phyloP scores from a whole-genome alignment of 139 green algal species.

The Penium margaritaceum region DNA sequence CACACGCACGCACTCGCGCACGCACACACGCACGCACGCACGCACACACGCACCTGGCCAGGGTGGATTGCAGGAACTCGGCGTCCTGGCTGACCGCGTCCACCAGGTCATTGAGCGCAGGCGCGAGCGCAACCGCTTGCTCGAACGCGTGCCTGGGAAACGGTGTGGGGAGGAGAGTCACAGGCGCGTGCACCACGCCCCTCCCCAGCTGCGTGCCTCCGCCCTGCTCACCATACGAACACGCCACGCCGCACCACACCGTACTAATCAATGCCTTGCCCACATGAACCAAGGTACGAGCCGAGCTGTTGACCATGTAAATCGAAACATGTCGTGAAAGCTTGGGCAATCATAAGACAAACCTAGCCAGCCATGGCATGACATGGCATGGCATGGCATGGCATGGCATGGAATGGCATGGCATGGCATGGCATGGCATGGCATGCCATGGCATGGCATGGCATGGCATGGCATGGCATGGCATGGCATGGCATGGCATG shows the following conservation, averaged over 20 bases:
- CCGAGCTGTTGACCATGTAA: neutral
- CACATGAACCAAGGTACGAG: neutral
- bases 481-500: no score
- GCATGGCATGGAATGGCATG: no score
- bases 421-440: no score
- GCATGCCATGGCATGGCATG: no score
- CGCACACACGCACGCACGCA: no score
- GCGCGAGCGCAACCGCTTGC: constrained; percentile 50
- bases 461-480: no score
- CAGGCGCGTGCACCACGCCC: constrained; percentile 58
- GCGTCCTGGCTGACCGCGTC: constrained; percentile 69
- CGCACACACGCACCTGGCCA: constrained; percentile 55
- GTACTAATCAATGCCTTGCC: neutral
- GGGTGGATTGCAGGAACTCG: constrained; percentile 62
- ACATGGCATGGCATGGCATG: no score
- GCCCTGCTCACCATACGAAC: neutral
- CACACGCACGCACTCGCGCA: no score
- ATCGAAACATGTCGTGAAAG: neutral
- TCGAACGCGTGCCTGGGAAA: constrained; percentile 65
- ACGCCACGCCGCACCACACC: neutral
- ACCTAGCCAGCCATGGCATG: neutral
- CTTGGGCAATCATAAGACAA: neutral
- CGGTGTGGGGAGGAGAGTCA: constrained; percentile 72
- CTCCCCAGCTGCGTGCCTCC: constrained; percentile 1
- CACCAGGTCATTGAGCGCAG: constrained; percentile 74